Conservation (phyloP, 2,329 filamentous ascomycete genomes). For the Trichoderma atroviride region DNA sequence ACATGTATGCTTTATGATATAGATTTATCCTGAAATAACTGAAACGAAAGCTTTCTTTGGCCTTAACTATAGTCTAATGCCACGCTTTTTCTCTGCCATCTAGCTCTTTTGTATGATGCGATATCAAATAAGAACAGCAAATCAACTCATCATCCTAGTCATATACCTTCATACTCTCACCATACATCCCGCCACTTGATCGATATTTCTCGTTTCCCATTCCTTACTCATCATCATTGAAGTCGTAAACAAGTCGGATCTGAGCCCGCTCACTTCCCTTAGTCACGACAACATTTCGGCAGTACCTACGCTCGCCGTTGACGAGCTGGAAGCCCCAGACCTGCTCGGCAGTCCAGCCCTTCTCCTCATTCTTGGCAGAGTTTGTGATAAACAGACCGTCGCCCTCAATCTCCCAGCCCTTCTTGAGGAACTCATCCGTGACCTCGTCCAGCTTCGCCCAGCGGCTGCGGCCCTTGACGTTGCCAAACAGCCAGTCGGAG, state of each 20-base stretch:
- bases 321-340: slow-evolving; percentile 63
- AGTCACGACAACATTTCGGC: slow-evolving; percentile 55
- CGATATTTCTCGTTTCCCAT: neutral
- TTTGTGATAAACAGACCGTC: slow-evolving; percentile 68
- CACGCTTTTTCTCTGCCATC: neutral
- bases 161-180: neutral
- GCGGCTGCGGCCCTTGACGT: slow-evolving; percentile 62
- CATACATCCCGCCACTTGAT: neutral
- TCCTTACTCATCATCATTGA: slow-evolving; percentile 14
- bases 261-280: slow-evolving; percentile 54
- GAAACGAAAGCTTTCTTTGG: neutral
- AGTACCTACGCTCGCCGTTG: slow-evolving; percentile 55
- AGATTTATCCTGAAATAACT: neutral
- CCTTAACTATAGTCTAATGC: neutral
- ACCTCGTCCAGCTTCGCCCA: slow-evolving; percentile 53
- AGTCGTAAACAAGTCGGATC: slow-evolving; percentile 62
- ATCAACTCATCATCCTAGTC: neutral
- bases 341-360: slow-evolving; percentile 59
- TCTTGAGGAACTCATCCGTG: slow-evolving; percentile 58
- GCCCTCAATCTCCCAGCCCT: slow-evolving; percentile 62
- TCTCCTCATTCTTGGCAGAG: slow-evolving; percentile 56
- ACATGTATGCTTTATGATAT: neutral
- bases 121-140: neutral
- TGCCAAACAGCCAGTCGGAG: slow-evolving; percentile 79
- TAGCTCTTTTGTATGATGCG: neutral